Evolutionary conservation across 768 basidiomycete genomes (phyloP).

Genomic region (Lentinula boryana): DNA sequence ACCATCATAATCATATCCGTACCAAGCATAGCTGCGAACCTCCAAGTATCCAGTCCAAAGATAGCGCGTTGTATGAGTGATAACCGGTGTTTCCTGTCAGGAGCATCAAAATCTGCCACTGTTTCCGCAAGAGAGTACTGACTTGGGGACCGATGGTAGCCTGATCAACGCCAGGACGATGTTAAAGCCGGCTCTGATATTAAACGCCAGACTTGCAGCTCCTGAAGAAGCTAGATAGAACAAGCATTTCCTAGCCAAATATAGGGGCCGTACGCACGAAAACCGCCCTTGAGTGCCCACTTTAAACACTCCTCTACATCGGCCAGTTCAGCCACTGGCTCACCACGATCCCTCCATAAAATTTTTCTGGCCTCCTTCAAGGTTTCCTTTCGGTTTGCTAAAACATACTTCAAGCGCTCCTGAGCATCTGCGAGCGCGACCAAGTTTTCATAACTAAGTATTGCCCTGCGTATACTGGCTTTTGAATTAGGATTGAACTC

Average conservation of each 20-base stretch:
- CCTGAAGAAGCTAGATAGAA: constrained; percentile 36
- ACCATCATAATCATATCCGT: constrained; percentile 9
- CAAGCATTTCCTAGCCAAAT: not conserved
- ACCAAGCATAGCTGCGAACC: constrained; percentile 90
- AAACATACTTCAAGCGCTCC: constrained; percentile 56
- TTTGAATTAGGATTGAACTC: constrained; percentile 4
- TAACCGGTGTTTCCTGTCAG: constrained; percentile 52
- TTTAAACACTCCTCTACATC: constrained; percentile 60
- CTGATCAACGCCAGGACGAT: constrained; percentile 72
- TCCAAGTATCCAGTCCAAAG: constrained; percentile 75
- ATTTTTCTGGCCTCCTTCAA: constrained; percentile 70
- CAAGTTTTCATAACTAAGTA: constrained; percentile 79
- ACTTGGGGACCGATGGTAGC: constrained; percentile 65
- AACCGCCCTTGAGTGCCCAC: constrained; percentile 65
- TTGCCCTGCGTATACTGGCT: constrained; percentile 29
- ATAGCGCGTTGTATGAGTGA: constrained; percentile 73
- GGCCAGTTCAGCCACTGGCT: constrained; percentile 64
- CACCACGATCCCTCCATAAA: constrained; percentile 76
- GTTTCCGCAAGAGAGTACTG: constrained; percentile 12
- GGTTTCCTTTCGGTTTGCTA: constrained; percentile 79
- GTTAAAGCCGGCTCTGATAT: constrained; percentile 79
- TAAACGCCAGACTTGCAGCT: constrained; percentile 74
- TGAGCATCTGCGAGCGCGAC: constrained; percentile 82
- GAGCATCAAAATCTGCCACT: not conserved
- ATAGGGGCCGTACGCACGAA: constrained; percentile 46